These are phyloP conservation scores for Pleurozium schreberi DNA, from an alignment of 225 moss, liverwort and hornwort genomes.

Conservation along the genomic window DNA sequence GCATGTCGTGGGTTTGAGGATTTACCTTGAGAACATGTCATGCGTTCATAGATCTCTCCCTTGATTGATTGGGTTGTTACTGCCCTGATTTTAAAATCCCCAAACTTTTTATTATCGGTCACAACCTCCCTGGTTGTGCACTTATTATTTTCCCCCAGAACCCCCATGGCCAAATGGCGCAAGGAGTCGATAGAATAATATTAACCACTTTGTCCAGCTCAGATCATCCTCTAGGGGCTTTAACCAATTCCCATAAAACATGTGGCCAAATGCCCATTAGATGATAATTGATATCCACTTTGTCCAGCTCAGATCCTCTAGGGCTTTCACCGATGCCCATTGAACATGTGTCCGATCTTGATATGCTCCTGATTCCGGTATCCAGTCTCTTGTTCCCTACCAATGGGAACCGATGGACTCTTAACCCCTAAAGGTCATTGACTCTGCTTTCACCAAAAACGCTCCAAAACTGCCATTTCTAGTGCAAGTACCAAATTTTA, in stretches of 20 bases:
- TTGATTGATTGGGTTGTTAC: not conserved
- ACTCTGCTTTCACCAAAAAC: too few relatives aligned
- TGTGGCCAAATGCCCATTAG: not conserved
- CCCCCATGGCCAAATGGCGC: not conserved
- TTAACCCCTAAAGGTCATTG: too few relatives aligned
- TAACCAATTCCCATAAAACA: not conserved
- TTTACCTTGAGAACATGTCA: too few relatives aligned
- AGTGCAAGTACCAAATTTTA: too few relatives aligned
- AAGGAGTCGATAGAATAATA: too few relatives aligned
- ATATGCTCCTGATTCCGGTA: rapidly evolving
- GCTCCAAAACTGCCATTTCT: too few relatives aligned
- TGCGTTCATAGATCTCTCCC: not conserved
- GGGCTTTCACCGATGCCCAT: not conserved
- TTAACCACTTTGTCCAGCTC: not conserved
- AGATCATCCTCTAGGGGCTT: not conserved
- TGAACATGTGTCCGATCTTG: not conserved
- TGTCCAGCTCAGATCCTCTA: not conserved
- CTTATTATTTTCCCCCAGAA: not conserved
- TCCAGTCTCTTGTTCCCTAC: too few relatives aligned
- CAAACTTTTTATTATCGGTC: not conserved
- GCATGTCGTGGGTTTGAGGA: too few relatives aligned
- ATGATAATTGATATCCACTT: too few relatives aligned
- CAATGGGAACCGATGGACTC: not conserved
- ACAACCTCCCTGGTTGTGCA: not conserved
- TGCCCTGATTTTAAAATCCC: not conserved